Percentiles rank a stretch among this genome's conserved stretches.
phyloP scores from a whole-genome alignment of 441 rosid species.

The Adansonia madagascariensis region DNA sequence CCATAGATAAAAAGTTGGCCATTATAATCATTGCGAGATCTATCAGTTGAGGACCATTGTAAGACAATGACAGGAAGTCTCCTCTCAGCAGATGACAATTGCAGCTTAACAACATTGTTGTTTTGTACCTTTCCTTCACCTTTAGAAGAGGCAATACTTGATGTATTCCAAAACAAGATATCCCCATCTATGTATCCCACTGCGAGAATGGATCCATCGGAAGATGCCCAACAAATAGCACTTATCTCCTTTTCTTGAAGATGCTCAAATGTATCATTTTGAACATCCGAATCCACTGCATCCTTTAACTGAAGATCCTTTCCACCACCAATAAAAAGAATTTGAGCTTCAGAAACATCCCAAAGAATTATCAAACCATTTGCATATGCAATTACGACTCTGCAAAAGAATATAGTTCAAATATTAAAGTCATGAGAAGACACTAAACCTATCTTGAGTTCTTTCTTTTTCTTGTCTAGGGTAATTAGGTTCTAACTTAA shows the following conservation, averaged over 20 bases:
- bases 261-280: constrained; percentile 32
- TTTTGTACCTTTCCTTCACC: constrained; percentile 38
- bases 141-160: constrained; percentile 35
- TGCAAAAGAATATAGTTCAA: constrained; percentile 37
- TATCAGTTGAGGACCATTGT: constrained; percentile 54
- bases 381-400: constrained; percentile 63
- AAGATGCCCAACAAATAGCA: constrained; percentile 75
- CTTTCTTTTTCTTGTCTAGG: neutral
- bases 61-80: constrained; percentile 71
- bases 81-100: constrained; percentile 55
- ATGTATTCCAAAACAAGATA: constrained; percentile 66
- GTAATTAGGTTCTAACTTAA: constrained; percentile 15
- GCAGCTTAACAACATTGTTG: constrained; percentile 58
- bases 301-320: constrained; percentile 62
- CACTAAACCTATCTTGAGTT: neutral
- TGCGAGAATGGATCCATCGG: constrained; percentile 60
- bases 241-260: constrained; percentile 61
- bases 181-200: constrained; percentile 76
- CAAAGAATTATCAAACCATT: constrained; percentile 62
- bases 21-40: constrained; percentile 41
- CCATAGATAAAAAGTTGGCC: constrained; percentile 67
- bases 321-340: constrained; percentile 57
- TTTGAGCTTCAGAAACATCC: constrained; percentile 55
- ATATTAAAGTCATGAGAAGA: neutral
- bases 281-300: constrained; percentile 33